A percentile compares a stretch with the other conserved stretches of the same genome.
These are phyloP conservation scores for Pterula multifida DNA, from an alignment of 1,284 basidiomycete genomes.

Conservation along the genomic window DNA sequence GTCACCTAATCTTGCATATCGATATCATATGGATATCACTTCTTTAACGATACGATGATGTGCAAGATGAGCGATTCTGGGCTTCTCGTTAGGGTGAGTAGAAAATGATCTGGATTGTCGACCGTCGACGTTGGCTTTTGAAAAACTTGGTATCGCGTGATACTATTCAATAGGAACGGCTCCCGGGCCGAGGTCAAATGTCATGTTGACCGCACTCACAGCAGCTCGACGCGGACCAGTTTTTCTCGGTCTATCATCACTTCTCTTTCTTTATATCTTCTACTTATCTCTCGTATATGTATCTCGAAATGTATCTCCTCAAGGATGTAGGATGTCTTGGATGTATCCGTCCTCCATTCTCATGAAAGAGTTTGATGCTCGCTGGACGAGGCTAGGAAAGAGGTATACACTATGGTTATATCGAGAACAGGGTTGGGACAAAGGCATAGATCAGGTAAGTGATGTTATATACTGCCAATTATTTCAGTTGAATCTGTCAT, in stretches of 20 bases:
- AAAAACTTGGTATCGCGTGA: no score
- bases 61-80: no score
- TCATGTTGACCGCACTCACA: no score
- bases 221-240: not conserved
- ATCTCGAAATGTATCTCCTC: slow-evolving; percentile 39
- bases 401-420: slow-evolving; percentile 87
- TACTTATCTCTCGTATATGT: not conserved
- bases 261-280: not conserved
- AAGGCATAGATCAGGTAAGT: slow-evolving; percentile 58
- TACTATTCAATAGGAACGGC: no score
- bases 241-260: not conserved
- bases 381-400: slow-evolving; percentile 56
- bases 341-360: slow-evolving; percentile 90
- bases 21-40: no score
- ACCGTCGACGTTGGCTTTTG: no score
- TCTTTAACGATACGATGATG: no score
- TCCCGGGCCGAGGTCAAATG: no score
- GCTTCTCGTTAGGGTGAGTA: no score
- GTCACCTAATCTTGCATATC: no score
- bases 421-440: slow-evolving; percentile 61
- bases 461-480: not conserved
- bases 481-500: slow-evolving; percentile 9
- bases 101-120: no score
- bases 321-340: slow-evolving; percentile 95
- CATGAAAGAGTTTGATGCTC: slow-evolving; percentile 45